A percentile compares a stretch with the other conserved stretches of the same genome.
These are phyloP conservation scores for Gilbertella persicaria DNA, from an alignment of 371 early-diverging fungal genomes.

Conservation along the genomic window DNA sequence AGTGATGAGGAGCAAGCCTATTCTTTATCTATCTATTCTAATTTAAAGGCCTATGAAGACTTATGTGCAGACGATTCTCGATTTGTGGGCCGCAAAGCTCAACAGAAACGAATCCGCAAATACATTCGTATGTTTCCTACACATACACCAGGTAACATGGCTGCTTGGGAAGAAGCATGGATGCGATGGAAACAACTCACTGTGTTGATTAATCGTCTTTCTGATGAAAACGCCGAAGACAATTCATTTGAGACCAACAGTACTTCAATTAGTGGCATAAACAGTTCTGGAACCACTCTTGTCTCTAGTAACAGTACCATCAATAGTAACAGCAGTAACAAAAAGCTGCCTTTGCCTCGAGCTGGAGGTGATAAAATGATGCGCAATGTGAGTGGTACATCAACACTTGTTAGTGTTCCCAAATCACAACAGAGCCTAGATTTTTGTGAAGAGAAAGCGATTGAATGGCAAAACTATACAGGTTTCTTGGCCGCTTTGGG, in stretches of 20 bases:
- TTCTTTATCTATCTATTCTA: slow-evolving; percentile 64
- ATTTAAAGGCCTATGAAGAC: slow-evolving; percentile 69
- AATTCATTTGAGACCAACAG: background rate
- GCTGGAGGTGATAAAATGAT: slow-evolving; percentile 4
- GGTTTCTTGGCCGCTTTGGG: slow-evolving; percentile 74
- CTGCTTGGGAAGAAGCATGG: slow-evolving; percentile 90
- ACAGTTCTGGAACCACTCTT: background rate
- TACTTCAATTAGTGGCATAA: background rate
- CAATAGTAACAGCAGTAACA: background rate
- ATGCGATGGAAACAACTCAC: slow-evolving; percentile 72
- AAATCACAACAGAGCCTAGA: slow-evolving; percentile 18
- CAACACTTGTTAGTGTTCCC: background rate
- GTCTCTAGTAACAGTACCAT: background rate
- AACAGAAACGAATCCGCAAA: slow-evolving; percentile 77
- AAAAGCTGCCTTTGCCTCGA: slow-evolving; percentile 5
- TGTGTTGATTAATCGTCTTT: slow-evolving; percentile 39
- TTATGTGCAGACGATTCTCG: slow-evolving; percentile 57
- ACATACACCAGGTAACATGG: slow-evolving; percentile 76
- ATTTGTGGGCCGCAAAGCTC: slow-evolving; percentile 69
- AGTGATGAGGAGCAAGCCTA: slow-evolving; percentile 52
- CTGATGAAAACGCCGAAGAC: slow-evolving; percentile 41
- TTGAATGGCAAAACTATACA: slow-evolving; percentile 71
- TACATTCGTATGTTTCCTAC: slow-evolving; percentile 65
- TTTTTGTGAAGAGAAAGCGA: slow-evolving; percentile 41
- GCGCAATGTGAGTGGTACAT: background rate